These are phyloP conservation scores for Colletotrichum endophyticum DNA, from an alignment of 2,329 filamentous ascomycete genomes.

Conservation along the genomic window DNA sequence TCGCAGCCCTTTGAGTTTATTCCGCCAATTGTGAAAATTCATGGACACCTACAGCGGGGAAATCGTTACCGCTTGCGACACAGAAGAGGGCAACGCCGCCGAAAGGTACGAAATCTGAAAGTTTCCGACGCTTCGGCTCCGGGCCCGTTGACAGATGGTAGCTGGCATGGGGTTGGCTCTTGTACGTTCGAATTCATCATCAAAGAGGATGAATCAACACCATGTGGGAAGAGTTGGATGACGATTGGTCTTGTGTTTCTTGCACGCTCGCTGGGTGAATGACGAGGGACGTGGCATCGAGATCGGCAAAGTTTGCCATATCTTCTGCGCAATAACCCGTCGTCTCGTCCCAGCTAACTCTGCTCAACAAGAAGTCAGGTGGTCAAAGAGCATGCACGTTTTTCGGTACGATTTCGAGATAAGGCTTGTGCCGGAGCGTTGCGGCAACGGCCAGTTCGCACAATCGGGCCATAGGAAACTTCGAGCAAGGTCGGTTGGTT, in stretches of 20 bases:
- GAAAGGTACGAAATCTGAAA: neutral
- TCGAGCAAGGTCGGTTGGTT: neutral
- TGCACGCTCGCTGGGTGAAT: neutral
- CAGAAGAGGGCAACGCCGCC: neutral
- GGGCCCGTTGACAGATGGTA: neutral
- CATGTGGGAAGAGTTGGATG: neutral
- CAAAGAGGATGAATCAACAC: neutral
- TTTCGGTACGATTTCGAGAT: neutral
- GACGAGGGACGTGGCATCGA: neutral
- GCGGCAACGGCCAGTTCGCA: neutral
- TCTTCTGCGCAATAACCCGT: conserved; percentile 1
- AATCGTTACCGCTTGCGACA: neutral
- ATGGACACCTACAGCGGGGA: neutral
- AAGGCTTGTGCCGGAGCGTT: neutral
- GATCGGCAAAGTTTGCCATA: conserved; percentile 12
- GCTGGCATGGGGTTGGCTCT: neutral
- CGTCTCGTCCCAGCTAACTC: conserved; percentile 10
- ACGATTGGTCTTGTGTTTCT: neutral
- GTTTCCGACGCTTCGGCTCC: neutral
- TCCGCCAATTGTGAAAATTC: neutral
- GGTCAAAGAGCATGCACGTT: neutral
- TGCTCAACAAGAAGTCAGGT: neutral
- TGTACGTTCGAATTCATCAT: neutral
- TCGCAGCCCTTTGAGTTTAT: neutral
- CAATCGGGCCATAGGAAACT: neutral